Conservation (phyloP, 2,329 filamentous ascomycete genomes). For the Penicillium sp. region DNA sequence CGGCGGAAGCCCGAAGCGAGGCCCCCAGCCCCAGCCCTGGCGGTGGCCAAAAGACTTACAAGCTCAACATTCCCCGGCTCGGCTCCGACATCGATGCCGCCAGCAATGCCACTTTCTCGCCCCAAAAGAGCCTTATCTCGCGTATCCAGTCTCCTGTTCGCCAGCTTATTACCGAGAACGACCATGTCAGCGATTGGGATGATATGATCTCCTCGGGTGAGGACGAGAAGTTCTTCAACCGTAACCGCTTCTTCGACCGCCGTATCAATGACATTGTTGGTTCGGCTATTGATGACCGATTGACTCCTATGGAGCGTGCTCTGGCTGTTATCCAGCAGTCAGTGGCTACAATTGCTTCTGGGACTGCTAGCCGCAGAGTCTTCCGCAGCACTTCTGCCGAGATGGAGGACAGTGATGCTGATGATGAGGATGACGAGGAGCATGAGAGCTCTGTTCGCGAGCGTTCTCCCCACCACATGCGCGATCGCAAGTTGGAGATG, state of each 20-base stretch:
- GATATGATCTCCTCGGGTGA: constrained; percentile 81
- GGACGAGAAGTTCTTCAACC: constrained; percentile 79
- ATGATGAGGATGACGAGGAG: constrained; percentile 78
- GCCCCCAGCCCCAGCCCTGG: constrained; percentile 75
- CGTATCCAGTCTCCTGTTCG: constrained; percentile 62
- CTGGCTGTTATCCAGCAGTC: constrained; percentile 76
- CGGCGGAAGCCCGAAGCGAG: constrained; percentile 66
- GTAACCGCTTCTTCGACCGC: constrained; percentile 87
- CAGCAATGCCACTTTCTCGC: constrained; percentile 58
- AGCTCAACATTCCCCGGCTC: constrained; percentile 53
- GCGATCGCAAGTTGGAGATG: constrained; percentile 81
- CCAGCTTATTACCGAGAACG: constrained; percentile 64
- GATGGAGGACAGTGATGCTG: constrained; percentile 80
- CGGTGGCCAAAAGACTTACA: constrained; percentile 55
- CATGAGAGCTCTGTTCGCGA: constrained; percentile 66
- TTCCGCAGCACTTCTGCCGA: constrained; percentile 74
- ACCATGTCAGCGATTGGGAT: constrained; percentile 89
- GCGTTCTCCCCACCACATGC: constrained; percentile 69
- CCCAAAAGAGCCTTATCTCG: constrained; percentile 68
- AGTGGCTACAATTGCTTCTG: constrained; percentile 64
- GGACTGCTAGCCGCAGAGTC: constrained; percentile 63
- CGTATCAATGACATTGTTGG: constrained; percentile 88
- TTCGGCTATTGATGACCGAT: constrained; percentile 73
- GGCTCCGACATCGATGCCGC: constrained; percentile 42
- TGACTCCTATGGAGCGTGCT: constrained; percentile 82